phyloP scores from a whole-genome alignment of 306 rosid species.

The Astragalus glycyphyllos region DNA sequence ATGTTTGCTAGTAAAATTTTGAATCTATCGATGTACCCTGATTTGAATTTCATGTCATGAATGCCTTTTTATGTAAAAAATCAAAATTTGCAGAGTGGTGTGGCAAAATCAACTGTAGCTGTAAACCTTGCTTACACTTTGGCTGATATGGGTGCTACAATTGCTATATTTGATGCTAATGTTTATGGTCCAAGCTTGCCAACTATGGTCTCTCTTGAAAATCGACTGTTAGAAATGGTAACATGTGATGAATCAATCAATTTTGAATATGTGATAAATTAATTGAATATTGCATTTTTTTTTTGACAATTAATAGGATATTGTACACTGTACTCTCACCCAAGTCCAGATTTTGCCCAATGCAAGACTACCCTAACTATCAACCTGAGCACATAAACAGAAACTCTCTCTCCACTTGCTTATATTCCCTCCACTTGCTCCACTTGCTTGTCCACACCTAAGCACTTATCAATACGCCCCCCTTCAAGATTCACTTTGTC shows the following conservation, averaged over 20 bases:
- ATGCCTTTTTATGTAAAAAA: conserved; percentile 36
- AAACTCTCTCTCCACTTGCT: too few species aligned
- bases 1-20: conserved; percentile 1
- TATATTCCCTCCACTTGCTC: too few species aligned
- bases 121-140: conserved; percentile 93
- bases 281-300: too few species aligned
- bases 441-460: too few species aligned
- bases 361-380: too few species aligned
- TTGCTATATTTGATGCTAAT: conserved; percentile 95
- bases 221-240: conserved; percentile 87
- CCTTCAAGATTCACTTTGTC: too few species aligned
- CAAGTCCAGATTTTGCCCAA: too few species aligned
- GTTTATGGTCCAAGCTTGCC: conserved; percentile 99
- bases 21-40: conserved; percentile 27
- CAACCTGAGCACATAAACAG: too few species aligned
- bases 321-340: too few species aligned
- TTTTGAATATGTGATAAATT: conserved; percentile 36
- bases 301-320: too few species aligned
- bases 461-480: too few species aligned
- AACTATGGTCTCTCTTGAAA: conserved; percentile 98
- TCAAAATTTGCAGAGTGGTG: conserved; percentile 80
- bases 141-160: conserved; percentile 99
- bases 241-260: conserved; percentile 16
- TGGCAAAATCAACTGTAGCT: conserved; percentile 95
- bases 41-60: conserved; percentile 29